A percentile compares a stretch with the other conserved stretches of the same genome.
phyloP scores from a whole-genome alignment of 306 rosid species.

The Pueraria montana region DNA sequence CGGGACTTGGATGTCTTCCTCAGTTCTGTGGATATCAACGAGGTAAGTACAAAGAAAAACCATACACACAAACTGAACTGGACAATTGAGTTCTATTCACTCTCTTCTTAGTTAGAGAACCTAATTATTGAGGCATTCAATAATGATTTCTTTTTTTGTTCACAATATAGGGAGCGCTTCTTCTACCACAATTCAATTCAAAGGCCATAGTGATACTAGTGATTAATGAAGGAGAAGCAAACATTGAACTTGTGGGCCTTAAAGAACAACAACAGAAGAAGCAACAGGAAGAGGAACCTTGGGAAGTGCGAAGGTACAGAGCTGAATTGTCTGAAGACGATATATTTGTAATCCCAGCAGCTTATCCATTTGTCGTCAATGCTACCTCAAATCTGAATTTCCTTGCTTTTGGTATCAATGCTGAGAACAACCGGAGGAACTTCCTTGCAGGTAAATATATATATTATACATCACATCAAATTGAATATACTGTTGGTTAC shows the following conservation, averaged over 20 bases:
- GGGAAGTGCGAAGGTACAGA: constrained; percentile 41
- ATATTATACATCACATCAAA: neutral
- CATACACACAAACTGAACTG: too few species aligned
- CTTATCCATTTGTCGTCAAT: constrained; percentile 48
- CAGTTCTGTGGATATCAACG: neutral
- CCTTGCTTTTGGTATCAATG: constrained; percentile 52
- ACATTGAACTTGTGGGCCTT: constrained; percentile 15
- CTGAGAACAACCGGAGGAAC: constrained; percentile 52
- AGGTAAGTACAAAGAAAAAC: constrained; percentile 19
- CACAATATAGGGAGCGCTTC: constrained; percentile 36
- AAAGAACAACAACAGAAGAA: neutral
- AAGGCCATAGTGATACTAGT: neutral
- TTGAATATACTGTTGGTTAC: neutral
- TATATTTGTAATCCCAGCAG: constrained; percentile 48
- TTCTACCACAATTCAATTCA: constrained; percentile 50
- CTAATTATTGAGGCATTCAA: neutral
- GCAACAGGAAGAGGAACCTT: neutral
- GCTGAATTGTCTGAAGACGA: constrained; percentile 39
- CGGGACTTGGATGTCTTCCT: constrained; percentile 3
- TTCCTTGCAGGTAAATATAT: constrained; percentile 58
- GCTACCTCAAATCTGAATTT: constrained; percentile 47
- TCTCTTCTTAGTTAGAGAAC: neutral
- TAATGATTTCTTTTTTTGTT: neutral
- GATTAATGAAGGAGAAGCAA: constrained; percentile 42
- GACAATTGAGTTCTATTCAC: too few species aligned